Evolutionary conservation across 306 rosid species (phyloP), one percentile per base, ranked within the genome.

Genomic region (Ceratonia siliqua): DNA sequence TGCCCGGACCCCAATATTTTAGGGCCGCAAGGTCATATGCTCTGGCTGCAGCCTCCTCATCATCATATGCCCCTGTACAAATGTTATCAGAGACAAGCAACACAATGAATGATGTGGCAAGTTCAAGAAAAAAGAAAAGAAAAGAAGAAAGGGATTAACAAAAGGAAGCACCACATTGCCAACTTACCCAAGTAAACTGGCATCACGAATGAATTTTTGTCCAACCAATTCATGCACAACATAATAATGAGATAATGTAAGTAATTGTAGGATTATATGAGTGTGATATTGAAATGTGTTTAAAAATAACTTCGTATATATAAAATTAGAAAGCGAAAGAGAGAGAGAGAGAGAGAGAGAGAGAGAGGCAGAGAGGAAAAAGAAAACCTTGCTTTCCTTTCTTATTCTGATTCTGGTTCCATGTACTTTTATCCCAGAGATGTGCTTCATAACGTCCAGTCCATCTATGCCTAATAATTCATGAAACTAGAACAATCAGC

Each of bases 391-490:
- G 99, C 73, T 95, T 95, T 78, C 99, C 99, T 86, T 95, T 95
- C 85, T 95, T 95, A 70, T 95, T 95, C 88, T 95, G 99, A 78
- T 95, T 95, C 72, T 95, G 99, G 52, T 95, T 95, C 99, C 99
- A 95, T 24, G 98, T 95, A 71, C 96, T 95, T 78, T 95, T 95
- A 84, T 95, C 99, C 99, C 99, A 95, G 36, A 95, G 99, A 81
- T 95, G 99, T 58, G 99, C 99, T 76, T 95, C 99, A 62, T 94
- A 94, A 45, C 99, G 99, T 72, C 99, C 99, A 7, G 99, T 94
- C 99, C 99, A 94, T 79, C 99, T 92, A 94, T 95, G 99, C 87
- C 99, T 94, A 74, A 56, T 43, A 62, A 73, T 82, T 71, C 84
- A 78, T 11, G 12, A 48, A 72, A 66, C 68, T 38, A 56, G 27